These are phyloP conservation scores for Aspergillus indologenus DNA, from an alignment of 495 filamentous ascomycete species.

Conservation along the genomic window DNA sequence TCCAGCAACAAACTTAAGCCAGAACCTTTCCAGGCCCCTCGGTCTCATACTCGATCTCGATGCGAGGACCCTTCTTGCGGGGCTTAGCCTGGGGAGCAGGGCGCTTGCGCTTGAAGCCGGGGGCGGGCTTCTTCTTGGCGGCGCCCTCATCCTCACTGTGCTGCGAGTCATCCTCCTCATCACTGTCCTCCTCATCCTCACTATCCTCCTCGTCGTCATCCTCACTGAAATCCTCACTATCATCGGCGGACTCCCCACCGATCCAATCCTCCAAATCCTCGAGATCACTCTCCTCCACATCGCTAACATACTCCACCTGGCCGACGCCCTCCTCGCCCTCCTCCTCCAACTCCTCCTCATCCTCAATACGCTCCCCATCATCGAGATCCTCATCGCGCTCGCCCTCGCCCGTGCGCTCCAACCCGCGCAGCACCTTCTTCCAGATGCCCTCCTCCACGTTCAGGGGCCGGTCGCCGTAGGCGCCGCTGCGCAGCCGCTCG, in stretches of 20 bases:
- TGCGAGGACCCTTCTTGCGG: conserved; percentile 63
- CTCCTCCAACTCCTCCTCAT: conserved; percentile 59
- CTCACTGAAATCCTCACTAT: conserved; percentile 49
- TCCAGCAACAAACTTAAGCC: conserved; percentile 28
- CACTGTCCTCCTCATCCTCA: conserved; percentile 50
- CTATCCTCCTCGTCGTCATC: conserved; percentile 47
- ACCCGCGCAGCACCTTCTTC: conserved; percentile 92
- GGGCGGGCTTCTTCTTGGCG: conserved; percentile 43
- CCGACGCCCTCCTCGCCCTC: conserved; percentile 70
- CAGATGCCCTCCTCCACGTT: conserved; percentile 93
- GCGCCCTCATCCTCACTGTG: conserved; percentile 31
- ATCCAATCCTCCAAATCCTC: conserved; percentile 77
- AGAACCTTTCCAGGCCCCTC: conserved; percentile 51
- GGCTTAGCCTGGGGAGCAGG: conserved; percentile 55
- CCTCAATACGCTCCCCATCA: conserved; percentile 75
- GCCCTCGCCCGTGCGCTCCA: conserved; percentile 84
- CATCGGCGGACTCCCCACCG: conserved; percentile 53
- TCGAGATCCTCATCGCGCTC: conserved; percentile 84
- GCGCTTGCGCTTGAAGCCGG: conserved; percentile 68
- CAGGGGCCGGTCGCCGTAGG: conserved; percentile 90
- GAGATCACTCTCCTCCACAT: conserved; percentile 63
- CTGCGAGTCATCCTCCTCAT: conserved; percentile 42
- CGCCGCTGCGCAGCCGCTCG: conserved; percentile 84
- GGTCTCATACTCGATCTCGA: conserved; percentile 72
- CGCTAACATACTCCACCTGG: conserved; percentile 82